Conservation (phyloP, 2,329 filamentous ascomycete genomes). For the Escovopsis sp. region DNA sequence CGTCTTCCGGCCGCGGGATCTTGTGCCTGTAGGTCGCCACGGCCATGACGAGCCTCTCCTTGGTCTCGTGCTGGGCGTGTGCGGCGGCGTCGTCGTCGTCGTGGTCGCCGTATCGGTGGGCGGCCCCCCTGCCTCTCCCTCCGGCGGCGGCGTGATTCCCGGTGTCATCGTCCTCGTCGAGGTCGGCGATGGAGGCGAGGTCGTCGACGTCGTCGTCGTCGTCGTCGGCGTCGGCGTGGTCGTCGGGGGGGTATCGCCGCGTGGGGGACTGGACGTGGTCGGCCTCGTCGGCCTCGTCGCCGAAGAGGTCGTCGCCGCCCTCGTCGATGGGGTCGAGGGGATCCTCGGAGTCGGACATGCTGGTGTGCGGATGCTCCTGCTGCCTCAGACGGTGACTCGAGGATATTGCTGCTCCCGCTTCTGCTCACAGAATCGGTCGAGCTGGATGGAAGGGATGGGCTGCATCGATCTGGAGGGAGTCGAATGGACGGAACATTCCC, state of each 20-base stretch:
- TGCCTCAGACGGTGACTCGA: no score
- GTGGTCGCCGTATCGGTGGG: no score
- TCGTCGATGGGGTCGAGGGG: slow-evolving; percentile 32
- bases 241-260: slow-evolving; percentile 50
- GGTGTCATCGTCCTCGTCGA: slow-evolving; percentile 28
- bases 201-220: slow-evolving; percentile 35
- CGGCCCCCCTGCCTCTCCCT: no score
- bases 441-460: no score
- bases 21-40: slow-evolving; percentile 53
- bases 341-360: slow-evolving; percentile 43
- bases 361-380: no score
- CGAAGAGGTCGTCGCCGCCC: slow-evolving; percentile 46
- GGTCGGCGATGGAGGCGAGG: slow-evolving; percentile 42
- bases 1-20: slow-evolving; percentile 54
- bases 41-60: slow-evolving; percentile 44
- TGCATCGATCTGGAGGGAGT: no score
- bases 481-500: no score
- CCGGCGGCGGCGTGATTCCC: no score
- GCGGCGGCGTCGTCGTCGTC: slow-evolving; percentile 31
- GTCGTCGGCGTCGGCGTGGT: slow-evolving; percentile 18
- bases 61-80: slow-evolving; percentile 30
- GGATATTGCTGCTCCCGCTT: no score
- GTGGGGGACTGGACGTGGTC: no score
- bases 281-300: slow-evolving; percentile 45
- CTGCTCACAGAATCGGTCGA: neutral